Conservation (phyloP, 1,284 basidiomycete species). For the Lentinula novae-zelandiae region DNA sequence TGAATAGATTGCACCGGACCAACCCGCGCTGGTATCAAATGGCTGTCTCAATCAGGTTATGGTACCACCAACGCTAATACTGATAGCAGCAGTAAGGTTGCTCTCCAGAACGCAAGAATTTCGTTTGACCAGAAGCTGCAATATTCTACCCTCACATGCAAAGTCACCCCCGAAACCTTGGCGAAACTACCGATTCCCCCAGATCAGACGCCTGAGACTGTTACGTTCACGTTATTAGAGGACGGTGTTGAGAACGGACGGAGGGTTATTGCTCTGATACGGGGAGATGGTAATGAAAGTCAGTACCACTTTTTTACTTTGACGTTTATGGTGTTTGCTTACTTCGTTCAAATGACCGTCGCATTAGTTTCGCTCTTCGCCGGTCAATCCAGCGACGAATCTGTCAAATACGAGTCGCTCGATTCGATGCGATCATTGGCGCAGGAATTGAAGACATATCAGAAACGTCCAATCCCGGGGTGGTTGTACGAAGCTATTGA, state of each 20-base stretch:
- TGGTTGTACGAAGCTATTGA: slow-evolving; percentile 18
- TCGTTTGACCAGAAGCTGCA: slow-evolving; percentile 16
- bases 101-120: slow-evolving; percentile 16
- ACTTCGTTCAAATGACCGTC: no score
- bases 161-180: neutral
- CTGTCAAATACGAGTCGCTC: neutral
- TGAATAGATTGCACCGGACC: slow-evolving; percentile 23
- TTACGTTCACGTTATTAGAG: neutral
- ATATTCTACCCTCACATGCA: slow-evolving; percentile 14
- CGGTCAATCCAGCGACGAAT: slow-evolving; percentile 17
- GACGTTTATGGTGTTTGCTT: neutral
- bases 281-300: slow-evolving; percentile 7
- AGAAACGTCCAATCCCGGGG: slow-evolving; percentile 12
- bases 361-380: slow-evolving; percentile 8
- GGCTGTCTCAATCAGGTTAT: slow-evolving; percentile 17
- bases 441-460: neutral
- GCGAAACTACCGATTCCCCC: slow-evolving; percentile 2
- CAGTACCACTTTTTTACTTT: neutral
- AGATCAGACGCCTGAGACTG: neutral
- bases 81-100: neutral
- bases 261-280: neutral
- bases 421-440: neutral
- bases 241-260: slow-evolving; percentile 2
- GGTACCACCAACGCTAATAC: neutral
- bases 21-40: slow-evolving; percentile 19